These are phyloP conservation scores for Borealophlyctis nickersoniae DNA, from an alignment of 192 early-diverging fungal species.

Conservation along the genomic window DNA sequence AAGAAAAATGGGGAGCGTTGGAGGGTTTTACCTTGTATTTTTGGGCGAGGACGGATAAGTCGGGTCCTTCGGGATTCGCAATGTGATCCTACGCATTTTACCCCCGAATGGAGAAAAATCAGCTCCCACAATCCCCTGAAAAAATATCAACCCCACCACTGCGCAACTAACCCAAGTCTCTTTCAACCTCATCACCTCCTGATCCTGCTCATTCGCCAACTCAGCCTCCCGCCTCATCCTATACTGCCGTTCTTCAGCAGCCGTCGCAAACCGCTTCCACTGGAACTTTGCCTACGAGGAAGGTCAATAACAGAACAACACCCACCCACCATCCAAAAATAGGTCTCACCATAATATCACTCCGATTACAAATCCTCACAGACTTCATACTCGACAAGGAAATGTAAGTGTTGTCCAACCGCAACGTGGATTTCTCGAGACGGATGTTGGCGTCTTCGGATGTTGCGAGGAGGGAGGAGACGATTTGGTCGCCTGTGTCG, in stretches of 20 bases:
- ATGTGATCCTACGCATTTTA: too few relatives aligned
- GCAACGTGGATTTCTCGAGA: constrained; percentile 46
- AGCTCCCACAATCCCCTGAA: background rate
- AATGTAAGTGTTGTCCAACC: constrained; percentile 55
- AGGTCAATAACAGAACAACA: too few relatives aligned
- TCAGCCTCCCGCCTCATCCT: constrained; percentile 23
- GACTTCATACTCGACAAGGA: constrained; percentile 41
- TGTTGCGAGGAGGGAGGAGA: constrained; percentile 33
- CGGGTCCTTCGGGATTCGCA: too few relatives aligned
- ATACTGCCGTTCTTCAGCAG: constrained; percentile 42
- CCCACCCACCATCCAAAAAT: too few relatives aligned
- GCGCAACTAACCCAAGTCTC: background rate
- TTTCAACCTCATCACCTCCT: constrained; percentile 37
- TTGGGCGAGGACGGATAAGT: constrained; percentile 18
- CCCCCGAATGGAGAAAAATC: too few relatives aligned
- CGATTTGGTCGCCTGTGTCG: constrained; percentile 49
- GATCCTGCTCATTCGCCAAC: constrained; percentile 22
- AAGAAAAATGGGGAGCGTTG: background rate
- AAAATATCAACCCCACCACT: background rate
- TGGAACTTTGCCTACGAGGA: constrained; percentile 40
- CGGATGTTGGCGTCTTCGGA: constrained; percentile 53
- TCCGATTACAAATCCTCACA: constrained; percentile 47
- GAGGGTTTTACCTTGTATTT: constrained; percentile 31
- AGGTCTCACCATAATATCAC: constrained; percentile 48
- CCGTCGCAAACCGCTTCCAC: constrained; percentile 53